Conservation (phyloP, 179 eudicot species). For the Gypsophila paniculata region DNA sequence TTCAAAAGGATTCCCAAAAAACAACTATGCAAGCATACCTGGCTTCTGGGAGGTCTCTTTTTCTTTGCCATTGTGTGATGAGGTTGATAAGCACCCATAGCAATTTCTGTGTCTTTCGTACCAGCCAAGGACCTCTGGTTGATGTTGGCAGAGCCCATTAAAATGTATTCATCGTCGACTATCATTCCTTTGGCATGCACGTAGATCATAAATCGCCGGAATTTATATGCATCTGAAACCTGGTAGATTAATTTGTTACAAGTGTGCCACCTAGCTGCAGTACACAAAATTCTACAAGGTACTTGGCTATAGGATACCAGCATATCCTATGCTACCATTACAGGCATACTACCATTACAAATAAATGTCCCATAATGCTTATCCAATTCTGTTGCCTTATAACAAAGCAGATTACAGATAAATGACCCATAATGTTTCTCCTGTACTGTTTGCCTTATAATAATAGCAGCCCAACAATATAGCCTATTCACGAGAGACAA, state of each 20-base stretch:
- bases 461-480: background rate
- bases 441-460: background rate
- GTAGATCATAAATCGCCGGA: constrained; percentile 72
- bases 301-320: constrained; percentile 7
- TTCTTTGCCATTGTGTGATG: constrained; percentile 55
- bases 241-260: constrained; percentile 18
- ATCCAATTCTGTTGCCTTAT: no score
- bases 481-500: background rate
- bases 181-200: constrained; percentile 93
- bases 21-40: constrained; percentile 40
- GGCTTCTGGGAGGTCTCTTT: constrained; percentile 63
- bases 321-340: constrained; percentile 1
- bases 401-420: background rate
- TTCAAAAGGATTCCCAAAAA: background rate
- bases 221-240: constrained; percentile 50
- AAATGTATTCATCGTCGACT: constrained; percentile 80
- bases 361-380: background rate
- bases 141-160: constrained; percentile 89
- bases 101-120: constrained; percentile 81
- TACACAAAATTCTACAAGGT: background rate
- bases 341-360: background rate
- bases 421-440: background rate
- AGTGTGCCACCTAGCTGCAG: constrained; percentile 2
- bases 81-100: constrained; percentile 89
- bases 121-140: constrained; percentile 88